These are phyloP conservation scores for Beauveria australis DNA, from an alignment of 2,329 filamentous ascomycete genomes.

Conservation along the genomic window DNA sequence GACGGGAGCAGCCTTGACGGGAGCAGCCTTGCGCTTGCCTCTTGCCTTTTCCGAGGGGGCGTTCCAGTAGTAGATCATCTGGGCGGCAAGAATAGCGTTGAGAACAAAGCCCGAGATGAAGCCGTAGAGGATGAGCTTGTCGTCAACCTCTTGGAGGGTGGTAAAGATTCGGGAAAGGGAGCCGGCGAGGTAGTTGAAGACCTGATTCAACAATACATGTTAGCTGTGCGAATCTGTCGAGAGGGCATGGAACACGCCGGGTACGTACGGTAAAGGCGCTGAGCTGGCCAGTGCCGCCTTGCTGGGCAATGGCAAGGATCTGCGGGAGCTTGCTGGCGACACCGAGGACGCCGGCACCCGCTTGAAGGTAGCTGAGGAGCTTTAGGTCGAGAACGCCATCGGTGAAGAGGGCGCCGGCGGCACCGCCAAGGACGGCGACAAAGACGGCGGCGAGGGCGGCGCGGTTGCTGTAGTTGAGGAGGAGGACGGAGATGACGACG, in stretches of 20 bases:
- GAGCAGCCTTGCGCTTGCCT: constrained; percentile 31
- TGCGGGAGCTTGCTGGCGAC: constrained; percentile 91
- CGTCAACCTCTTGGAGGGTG: constrained; percentile 92
- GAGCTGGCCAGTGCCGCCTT: constrained; percentile 89
- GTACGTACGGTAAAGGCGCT: constrained; percentile 84
- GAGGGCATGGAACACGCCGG: neutral
- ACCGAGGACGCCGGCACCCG: constrained; percentile 71
- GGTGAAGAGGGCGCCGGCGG: constrained; percentile 62
- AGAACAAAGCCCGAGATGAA: constrained; percentile 88
- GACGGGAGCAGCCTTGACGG: constrained; percentile 19
- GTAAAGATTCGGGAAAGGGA: constrained; percentile 95
- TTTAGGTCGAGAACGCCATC: constrained; percentile 56
- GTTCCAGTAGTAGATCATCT: constrained; percentile 98
- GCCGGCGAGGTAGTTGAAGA: constrained; percentile 95
- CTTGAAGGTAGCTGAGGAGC: constrained; percentile 68
- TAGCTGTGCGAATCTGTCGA: neutral
- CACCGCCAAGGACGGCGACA: constrained; percentile 65
- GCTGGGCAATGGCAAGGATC: constrained; percentile 74
- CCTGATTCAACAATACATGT: constrained; percentile 40
- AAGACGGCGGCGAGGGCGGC: constrained; percentile 64
- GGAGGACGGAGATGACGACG: constrained; percentile 76
- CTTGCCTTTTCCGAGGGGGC: constrained; percentile 41
- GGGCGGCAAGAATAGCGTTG: constrained; percentile 75
- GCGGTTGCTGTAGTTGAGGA: constrained; percentile 73
- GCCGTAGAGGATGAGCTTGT: constrained; percentile 90